phyloP scores from a whole-genome alignment of 305 asterid genomes.

The Fraxinus ornus region DNA sequence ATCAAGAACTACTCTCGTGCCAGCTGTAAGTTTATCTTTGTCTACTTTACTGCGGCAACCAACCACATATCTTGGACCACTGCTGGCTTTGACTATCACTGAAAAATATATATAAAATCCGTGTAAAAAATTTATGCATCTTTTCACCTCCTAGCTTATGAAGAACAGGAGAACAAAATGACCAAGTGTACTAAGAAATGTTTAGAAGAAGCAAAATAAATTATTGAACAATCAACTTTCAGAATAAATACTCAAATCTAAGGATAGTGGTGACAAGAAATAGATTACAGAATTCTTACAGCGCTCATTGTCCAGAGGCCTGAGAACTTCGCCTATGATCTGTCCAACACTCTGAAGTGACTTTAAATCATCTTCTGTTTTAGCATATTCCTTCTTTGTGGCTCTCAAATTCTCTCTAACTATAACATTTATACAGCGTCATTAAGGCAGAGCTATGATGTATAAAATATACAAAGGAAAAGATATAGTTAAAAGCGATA shows the following conservation, averaged over 20 bases:
- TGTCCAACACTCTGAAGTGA: slow-evolving; percentile 98
- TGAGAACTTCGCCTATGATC: slow-evolving; percentile 96
- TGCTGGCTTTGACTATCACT: slow-evolving; percentile 98
- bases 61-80: slow-evolving; percentile 97
- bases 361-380: slow-evolving; percentile 95
- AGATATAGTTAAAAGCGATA: neutral
- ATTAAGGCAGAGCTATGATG: neutral
- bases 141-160: neutral
- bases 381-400: slow-evolving; percentile 79
- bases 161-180: slow-evolving; percentile 18
- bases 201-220: neutral
- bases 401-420: slow-evolving; percentile 72
- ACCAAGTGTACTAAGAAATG: neutral
- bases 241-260: neutral
- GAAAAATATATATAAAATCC: slow-evolving; percentile 19
- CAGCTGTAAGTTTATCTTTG: slow-evolving; percentile 80
- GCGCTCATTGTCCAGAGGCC: slow-evolving; percentile 96
- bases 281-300: slow-evolving; percentile 43
- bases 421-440: slow-evolving; percentile 20
- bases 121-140: neutral
- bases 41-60: slow-evolving; percentile 97
- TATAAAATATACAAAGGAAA: neutral
- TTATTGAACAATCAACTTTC: slow-evolving; percentile 2
- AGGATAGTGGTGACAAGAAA: neutral
- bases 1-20: slow-evolving; percentile 92